Base-by-base conservation (phyloP, 495 filamentous ascomycete genomes). In the Mytilinidion resinicola region DNA sequence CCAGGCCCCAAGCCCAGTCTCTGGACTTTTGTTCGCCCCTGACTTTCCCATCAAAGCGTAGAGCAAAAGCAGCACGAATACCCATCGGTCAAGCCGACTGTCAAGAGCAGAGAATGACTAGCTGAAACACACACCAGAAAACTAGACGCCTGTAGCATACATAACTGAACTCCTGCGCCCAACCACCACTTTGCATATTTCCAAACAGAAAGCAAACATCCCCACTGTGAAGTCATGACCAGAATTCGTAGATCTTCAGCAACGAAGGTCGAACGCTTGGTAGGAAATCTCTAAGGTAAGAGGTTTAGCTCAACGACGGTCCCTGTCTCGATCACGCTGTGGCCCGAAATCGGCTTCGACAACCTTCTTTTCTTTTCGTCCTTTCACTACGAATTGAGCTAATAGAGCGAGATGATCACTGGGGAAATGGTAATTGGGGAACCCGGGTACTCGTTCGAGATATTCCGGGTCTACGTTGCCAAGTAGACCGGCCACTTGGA, bases 371-470 rank as follows among this genome's bases (percentile, higher is more conserved):
- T 93, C 88, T 76, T 95, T 96, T 51, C 82, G 74, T 21, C 81
- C 80, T 75, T 96, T 96, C 73, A 97, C 85, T 56, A 85, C 80
- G 73, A 96, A 96, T 74, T 97, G 90, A 55, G 89, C 87, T 75
- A 90, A 82, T 64, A 98, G 82, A 72, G 91, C 88, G 65, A 98
- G 82, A 74, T 98, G 93, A 72, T 98, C 93, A 71, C 90, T 93
- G 0, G 95, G 95, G 76, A 96, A 96, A 74, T 97, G 93, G 69
- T 87, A 91, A 66, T 97, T 95, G 10, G 93, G 93, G 73, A 97
- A 98, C 0, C 93, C 93, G 3, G 93, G 93, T 5, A 96, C 90
- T 46, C 85, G 80, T 63, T 86, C 85, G 56, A 98, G 84, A 72
- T 97, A 95, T 11, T 93, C 84, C 67, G 83, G 82, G 72, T 98